These are phyloP conservation scores for Saccharomyces hybrid DNA, from an alignment of 1,139 yeast genomes.

Conservation along the genomic window DNA sequence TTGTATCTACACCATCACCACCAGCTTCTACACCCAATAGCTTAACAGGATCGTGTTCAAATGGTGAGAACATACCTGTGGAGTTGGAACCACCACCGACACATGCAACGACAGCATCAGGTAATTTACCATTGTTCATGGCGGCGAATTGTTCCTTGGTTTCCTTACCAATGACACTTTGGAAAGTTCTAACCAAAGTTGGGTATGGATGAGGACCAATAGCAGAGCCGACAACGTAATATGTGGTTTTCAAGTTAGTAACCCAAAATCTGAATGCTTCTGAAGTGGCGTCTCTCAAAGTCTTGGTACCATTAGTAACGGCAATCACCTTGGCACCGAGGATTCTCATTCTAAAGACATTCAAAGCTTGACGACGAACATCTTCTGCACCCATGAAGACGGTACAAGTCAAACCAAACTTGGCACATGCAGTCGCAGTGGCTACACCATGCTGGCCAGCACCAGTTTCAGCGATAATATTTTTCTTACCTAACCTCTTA, in stretches of 20 bases:
- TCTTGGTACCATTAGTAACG: conserved; percentile 89
- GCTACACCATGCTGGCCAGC: conserved; percentile 99
- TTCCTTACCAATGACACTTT: conserved; percentile 91
- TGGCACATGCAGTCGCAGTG: conserved; percentile 98
- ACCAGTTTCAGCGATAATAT: conserved; percentile 96
- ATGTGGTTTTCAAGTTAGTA: conserved; percentile 73
- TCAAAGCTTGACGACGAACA: conserved; percentile 94
- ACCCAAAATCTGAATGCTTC: conserved; percentile 98
- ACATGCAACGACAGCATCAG: conserved; percentile 93
- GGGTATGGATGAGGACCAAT: conserved; percentile 99
- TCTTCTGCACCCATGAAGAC: conserved; percentile 99
- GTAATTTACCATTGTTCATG: conserved; percentile 71
- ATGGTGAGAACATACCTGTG: conserved; percentile 92
- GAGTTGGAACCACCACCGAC: conserved; percentile 99
- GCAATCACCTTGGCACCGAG: conserved; percentile 93
- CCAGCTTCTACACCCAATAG: conserved; percentile 97
- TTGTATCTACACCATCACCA: conserved; percentile 90
- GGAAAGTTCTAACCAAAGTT: conserved; percentile 95
- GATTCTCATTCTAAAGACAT: conserved; percentile 94
- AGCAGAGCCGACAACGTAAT: conserved; percentile 94
- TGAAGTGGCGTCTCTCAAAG: conserved; percentile 94
- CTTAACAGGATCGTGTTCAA: conserved; percentile 76
- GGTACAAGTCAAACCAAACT: conserved; percentile 91
- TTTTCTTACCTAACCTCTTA: conserved; percentile 80
- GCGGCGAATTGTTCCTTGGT: conserved; percentile 83